These are phyloP conservation scores for Metschnikowia cubensis DNA, from an alignment of 805 yeast genomes.

Conservation along the genomic window DNA sequence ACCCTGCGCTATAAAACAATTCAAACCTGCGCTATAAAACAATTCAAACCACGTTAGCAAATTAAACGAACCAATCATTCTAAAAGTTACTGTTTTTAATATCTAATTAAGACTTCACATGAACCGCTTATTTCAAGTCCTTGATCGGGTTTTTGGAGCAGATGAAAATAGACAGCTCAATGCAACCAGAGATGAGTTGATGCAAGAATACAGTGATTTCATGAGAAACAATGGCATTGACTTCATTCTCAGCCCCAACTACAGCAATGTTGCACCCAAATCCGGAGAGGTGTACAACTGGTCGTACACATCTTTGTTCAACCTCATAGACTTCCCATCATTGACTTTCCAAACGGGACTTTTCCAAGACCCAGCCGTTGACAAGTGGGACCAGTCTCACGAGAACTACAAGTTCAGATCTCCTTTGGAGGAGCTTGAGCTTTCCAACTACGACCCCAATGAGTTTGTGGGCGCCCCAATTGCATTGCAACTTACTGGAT, in stretches of 20 bases:
- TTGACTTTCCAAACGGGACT: constrained; percentile 61
- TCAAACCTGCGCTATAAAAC: too few species aligned
- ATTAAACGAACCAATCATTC: too few species aligned
- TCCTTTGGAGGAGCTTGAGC: constrained; percentile 46
- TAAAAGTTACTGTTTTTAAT: too few species aligned
- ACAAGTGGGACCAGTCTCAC: constrained; percentile 40
- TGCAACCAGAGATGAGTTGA: constrained; percentile 51
- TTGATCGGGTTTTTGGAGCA: constrained; percentile 37
- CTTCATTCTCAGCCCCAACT: constrained; percentile 63
- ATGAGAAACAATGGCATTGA: constrained; percentile 57
- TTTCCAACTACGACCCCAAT: constrained; percentile 44
- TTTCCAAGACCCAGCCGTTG: constrained; percentile 52
- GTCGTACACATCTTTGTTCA: constrained; percentile 78
- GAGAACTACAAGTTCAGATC: constrained; percentile 39
- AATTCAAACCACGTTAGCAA: too few species aligned
- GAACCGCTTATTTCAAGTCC: too few species aligned
- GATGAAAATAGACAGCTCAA: constrained; percentile 56
- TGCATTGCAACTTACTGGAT: constrained; percentile 49
- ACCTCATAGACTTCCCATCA: constrained; percentile 67
- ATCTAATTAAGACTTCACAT: too few species aligned
- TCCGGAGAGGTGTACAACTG: constrained; percentile 64
- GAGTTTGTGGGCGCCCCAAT: constrained; percentile 51
- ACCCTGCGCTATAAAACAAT: too few species aligned
- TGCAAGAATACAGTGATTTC: constrained; percentile 52
- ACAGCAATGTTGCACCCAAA: constrained; percentile 68